Evolutionary conservation across 2,329 filamentous ascomycete genomes (phyloP), one percentile per base, ranked within the genome.

Genomic region (Pseudocercospora fijiensis): DNA sequence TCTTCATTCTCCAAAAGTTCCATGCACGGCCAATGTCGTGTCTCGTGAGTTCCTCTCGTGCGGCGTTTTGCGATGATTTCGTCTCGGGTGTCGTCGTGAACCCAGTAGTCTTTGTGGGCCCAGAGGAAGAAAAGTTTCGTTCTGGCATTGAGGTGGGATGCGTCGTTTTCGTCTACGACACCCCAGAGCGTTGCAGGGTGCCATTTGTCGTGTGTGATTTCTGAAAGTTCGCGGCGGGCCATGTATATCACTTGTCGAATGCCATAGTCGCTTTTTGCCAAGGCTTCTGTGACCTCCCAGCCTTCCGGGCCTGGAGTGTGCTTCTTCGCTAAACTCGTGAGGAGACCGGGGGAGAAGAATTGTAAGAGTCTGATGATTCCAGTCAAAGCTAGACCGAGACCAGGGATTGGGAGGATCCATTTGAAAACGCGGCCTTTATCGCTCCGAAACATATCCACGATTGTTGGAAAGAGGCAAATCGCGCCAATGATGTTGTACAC

Each of bases 181-280:
- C 85, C 85, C 86, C 86, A 88, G 45, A 88, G 76, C 63, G 86
- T 83, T 61, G 82, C 80, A 20, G 80, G 80, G 84, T 85, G 88
- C 84, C 84, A 87, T 69, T 80, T 80, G 69, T 88, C 85, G 1
- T 78, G 72, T 4, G 80, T 82, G 62, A 88, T 87, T 20, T 80
- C 78, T 4, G 72, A 71, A 80, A 88, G 84, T 72, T 88, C 86
- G 68, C 85, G 81, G 16, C 78, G 78, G 1, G 83, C 85, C 79
- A 88, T 84, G 71, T 84, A 78, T 75, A 87, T 74, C n/a, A 84
- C 81, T 74, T 87, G 83, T 43, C 76, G 75, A 1, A 87, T 80
- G 7, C 84, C 84, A 3, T 73, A 65, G 10, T 69, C 72, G 63
- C 80, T 84, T 60, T 78, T 78, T 41, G 87, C 64, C 61, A 87